Evolutionary conservation across 1,284 basidiomycete genomes (phyloP).

Genomic region (Apiotrichum laibachii): DNA sequence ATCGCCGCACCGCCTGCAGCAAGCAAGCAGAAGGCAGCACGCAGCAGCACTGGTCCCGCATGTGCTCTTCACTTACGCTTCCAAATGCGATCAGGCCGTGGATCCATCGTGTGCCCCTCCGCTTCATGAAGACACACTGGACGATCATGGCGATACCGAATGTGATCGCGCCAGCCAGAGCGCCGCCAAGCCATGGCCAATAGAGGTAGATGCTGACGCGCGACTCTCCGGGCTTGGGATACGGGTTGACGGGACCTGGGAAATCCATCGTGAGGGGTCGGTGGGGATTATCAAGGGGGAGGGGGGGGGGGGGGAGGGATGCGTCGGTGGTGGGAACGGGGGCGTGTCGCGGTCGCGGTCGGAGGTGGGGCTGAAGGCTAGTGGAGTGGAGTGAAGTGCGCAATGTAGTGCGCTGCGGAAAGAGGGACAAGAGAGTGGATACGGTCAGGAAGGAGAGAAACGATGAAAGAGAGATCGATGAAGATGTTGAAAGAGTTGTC

Average conservation of each 20-base stretch:
- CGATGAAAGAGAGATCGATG: background rate
- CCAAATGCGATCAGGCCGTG: constrained; percentile 28
- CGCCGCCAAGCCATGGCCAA: constrained; percentile 40
- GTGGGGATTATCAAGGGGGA: too few species aligned
- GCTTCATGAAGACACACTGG: constrained; percentile 31
- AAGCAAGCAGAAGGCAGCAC: too few species aligned
- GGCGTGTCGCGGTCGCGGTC: background rate
- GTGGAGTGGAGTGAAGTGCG: too few species aligned
- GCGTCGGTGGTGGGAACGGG: background rate
- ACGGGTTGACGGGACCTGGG: constrained; percentile 40
- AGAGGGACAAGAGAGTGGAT: background rate
- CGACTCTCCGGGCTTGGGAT: constrained; percentile 34
- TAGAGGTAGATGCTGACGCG: constrained; percentile 49
- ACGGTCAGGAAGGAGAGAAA: background rate
- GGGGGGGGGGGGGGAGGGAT: background rate
- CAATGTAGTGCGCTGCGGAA: too few species aligned
- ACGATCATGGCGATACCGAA: constrained; percentile 39
- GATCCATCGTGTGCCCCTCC: constrained; percentile 25
- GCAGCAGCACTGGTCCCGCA: too few species aligned
- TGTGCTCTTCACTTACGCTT: constrained; percentile 18
- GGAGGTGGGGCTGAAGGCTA: background rate
- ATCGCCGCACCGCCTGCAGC: background rate
- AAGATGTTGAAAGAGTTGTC: background rate
- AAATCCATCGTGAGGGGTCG: constrained; percentile 20
- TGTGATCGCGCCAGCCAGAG: constrained; percentile 34